Conservation (phyloP, 306 rosid species). For the Acmispon strigosus region DNA sequence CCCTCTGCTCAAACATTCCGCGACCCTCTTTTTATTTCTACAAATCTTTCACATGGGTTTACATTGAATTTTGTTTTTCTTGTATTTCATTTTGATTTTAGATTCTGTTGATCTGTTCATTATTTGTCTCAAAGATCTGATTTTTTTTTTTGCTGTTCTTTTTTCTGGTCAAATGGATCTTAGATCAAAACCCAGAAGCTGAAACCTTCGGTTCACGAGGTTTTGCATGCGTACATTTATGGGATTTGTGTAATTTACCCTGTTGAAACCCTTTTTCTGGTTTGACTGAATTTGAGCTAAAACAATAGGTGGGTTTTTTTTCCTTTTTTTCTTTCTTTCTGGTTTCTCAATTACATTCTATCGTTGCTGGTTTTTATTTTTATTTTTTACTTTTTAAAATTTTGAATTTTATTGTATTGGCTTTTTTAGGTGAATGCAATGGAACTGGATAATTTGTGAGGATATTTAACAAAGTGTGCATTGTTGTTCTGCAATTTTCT, state of each 20-base stretch:
- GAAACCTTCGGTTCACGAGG: conserved; percentile 10
- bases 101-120: conserved; percentile 14
- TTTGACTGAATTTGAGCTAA: conserved; percentile 34
- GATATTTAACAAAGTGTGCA: conserved; percentile 19
- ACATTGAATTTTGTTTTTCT: background rate
- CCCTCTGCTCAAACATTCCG: conserved; percentile 6
- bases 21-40: background rate
- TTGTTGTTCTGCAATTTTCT: conserved; percentile 18
- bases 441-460: conserved; percentile 11
- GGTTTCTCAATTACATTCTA: background rate
- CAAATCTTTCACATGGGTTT: conserved; percentile 1
- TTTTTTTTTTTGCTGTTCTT: background rate
- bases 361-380: background rate
- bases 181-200: conserved; percentile 28
- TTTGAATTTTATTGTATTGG: conserved; percentile 9
- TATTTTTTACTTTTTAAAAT: background rate
- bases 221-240: conserved; percentile 23
- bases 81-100: conserved; percentile 9
- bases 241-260: conserved; percentile 15
- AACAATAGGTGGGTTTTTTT: conserved; percentile 16
- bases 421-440: conserved; percentile 20
- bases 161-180: conserved; percentile 16
- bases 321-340: too few relatives aligned
- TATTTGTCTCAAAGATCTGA: conserved; percentile 27
- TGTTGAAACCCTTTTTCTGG: background rate